A percentile compares a stretch with the other conserved stretches of the same genome.
These are phyloP conservation scores for Aspergillus quadrilineatus DNA, from an alignment of 2,329 filamentous ascomycete species.

Conservation along the genomic window DNA sequence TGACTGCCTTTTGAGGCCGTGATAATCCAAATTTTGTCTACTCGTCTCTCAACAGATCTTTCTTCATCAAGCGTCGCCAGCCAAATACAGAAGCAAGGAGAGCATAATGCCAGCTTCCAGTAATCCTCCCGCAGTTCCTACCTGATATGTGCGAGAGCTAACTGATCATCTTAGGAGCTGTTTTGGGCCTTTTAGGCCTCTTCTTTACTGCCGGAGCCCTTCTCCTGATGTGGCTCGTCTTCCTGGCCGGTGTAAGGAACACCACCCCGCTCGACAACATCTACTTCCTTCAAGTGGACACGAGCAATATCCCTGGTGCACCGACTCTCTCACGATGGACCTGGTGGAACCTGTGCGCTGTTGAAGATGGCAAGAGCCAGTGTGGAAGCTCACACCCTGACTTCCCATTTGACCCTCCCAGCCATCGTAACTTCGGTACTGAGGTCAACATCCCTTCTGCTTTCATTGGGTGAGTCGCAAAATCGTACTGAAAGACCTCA, in stretches of 20 bases:
- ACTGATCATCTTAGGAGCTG: slow-evolving; percentile 46
- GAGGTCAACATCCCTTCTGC: slow-evolving; percentile 51
- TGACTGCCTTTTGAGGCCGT: slow-evolving; percentile 9
- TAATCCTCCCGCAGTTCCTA: slow-evolving; percentile 22
- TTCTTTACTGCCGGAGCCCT: slow-evolving; percentile 62
- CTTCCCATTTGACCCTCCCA: slow-evolving; percentile 64
- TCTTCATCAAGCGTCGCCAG: not conserved
- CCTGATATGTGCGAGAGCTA: not conserved
- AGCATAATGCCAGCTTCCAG: slow-evolving; percentile 31
- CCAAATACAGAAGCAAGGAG: slow-evolving; percentile 1
- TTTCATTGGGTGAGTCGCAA: slow-evolving; percentile 53
- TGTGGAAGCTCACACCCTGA: slow-evolving; percentile 65
- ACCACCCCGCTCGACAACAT: slow-evolving; percentile 65
- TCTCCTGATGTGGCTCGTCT: slow-evolving; percentile 64
- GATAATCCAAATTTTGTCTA: slow-evolving; percentile 7
- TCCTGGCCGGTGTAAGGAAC: slow-evolving; percentile 61
- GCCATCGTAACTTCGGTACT: slow-evolving; percentile 59
- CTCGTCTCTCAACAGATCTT: not conserved
- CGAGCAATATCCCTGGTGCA: slow-evolving; percentile 68
- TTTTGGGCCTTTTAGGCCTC: slow-evolving; percentile 58
- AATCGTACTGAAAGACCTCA: not conserved
- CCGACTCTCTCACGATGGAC: slow-evolving; percentile 77
- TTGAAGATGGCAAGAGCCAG: slow-evolving; percentile 55
- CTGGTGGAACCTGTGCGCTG: slow-evolving; percentile 79
- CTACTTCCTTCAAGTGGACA: slow-evolving; percentile 83